phyloP scores from a whole-genome alignment of 371 early-diverging fungal species.

The Saksenaea vasiformis region DNA sequence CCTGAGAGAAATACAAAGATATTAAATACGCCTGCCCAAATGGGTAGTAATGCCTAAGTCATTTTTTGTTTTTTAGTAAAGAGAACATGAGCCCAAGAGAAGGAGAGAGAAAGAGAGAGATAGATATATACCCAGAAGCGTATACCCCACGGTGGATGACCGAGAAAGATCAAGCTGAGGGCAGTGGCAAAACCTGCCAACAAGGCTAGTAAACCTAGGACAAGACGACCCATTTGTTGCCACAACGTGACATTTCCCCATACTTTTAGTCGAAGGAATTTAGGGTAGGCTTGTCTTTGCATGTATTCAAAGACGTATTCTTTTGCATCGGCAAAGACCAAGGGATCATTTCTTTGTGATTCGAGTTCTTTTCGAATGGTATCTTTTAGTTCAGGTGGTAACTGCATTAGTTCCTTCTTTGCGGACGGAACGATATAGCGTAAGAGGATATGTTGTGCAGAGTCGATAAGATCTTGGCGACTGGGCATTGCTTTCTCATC shows the following conservation, averaged over 20 bases:
- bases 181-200: constrained; percentile 57
- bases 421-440: constrained; percentile 60
- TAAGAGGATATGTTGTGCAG: constrained; percentile 58
- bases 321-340: constrained; percentile 61
- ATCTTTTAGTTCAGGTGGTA: constrained; percentile 38
- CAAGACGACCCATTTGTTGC: constrained; percentile 56
- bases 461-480: constrained; percentile 57
- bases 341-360: constrained; percentile 51
- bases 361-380: constrained; percentile 34
- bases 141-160: constrained; percentile 48
- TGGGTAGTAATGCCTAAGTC: constrained; percentile 35
- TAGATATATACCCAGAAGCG: constrained; percentile 54
- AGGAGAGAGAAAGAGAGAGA: too few species aligned
- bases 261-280: constrained; percentile 59
- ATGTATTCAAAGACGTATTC: constrained; percentile 60
- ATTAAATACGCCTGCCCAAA: constrained; percentile 51
- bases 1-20: constrained; percentile 40
- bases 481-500: constrained; percentile 32
- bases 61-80: too few species aligned
- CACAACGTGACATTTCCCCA: constrained; percentile 59
- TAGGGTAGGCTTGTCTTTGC: constrained; percentile 58
- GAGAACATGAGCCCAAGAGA: too few species aligned
- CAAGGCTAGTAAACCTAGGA: constrained; percentile 54
- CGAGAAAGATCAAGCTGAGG: constrained; percentile 60
- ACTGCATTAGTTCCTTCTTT: constrained; percentile 47